Evolutionary conservation across 257 asterid genomes (phyloP), one percentile per base, ranked within the genome.

Genomic region (Phtheirospermum japonicum): DNA sequence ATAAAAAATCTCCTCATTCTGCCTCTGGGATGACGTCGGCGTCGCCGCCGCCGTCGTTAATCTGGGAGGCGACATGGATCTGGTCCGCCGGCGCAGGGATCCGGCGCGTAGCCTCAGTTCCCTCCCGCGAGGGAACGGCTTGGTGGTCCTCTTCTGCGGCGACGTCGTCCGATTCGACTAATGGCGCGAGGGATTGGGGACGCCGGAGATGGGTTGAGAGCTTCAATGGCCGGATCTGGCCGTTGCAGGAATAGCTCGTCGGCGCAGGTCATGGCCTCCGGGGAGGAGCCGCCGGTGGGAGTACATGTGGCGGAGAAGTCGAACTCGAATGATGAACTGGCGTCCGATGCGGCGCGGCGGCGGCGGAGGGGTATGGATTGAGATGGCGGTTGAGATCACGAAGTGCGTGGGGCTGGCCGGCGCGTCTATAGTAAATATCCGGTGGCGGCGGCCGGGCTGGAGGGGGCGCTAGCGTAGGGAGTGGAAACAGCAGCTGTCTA

Each of bases 191-290:
- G 9, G 16, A 13, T 3, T 70, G 75, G 61, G 76, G 83, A 33
- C 72, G 57, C 71, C 68, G 67, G 33, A 74, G 50, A 55, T 79
- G 88, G 13, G 81, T 69, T 4, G 81, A 82, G 37, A 74, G 61
- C 6, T 69, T 79, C 73, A 80, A 75, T 14, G 89, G 89, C 12
- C 83, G 83, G 79, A 82, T 82, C 86, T 82, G 83, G 8, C 89
- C 89, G 65, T 82, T 79, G 67, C 66, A 66, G n/a, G 69, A 82
- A 82, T 28, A 82, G 73, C 61, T 82, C 86, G 9, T 82, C 89
- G 0, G 89, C 89, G 9, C 82, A 82, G 31, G 68, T 71, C 80
- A 82, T 82, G 37, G 4, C 5, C 37, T 33, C 12, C n/a, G n/a
- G n/a, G n/a, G n/a, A n/a, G n/a, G 82, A 79, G 2, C 59, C 77